Conservation (phyloP, 1,284 basidiomycete species). For the Tetrapyrgos nigripes region DNA sequence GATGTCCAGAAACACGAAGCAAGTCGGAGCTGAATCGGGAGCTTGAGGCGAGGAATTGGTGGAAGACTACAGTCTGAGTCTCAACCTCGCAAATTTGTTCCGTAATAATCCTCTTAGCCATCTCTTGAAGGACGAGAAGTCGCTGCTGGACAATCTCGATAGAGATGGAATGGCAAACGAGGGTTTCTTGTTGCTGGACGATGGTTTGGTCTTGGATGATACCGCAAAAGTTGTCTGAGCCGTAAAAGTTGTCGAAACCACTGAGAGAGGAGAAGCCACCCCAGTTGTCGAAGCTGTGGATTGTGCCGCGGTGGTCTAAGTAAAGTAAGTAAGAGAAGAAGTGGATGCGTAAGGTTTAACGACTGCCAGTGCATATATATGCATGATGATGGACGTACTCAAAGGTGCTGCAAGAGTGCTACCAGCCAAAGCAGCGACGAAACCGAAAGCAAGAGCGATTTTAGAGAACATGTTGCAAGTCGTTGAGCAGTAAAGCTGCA, state of each 20-base stretch:
- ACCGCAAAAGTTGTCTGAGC: constrained; percentile 22
- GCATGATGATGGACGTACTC: too few species aligned
- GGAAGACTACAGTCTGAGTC: constrained; percentile 28
- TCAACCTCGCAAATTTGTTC: too few species aligned
- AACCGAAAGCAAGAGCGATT: constrained; percentile 1
- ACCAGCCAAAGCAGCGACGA: too few species aligned
- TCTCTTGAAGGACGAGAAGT: too few species aligned
- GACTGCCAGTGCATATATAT: too few species aligned
- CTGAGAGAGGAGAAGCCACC: constrained; percentile 24
- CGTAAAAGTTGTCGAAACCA: constrained; percentile 26
- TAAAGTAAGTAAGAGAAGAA: not conserved
- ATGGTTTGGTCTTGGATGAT: constrained; percentile 11
- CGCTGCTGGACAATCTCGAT: too few species aligned
- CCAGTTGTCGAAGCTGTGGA: constrained; percentile 11
- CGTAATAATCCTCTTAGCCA: too few species aligned
- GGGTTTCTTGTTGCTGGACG: too few species aligned
- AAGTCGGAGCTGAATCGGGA: constrained; percentile 34
- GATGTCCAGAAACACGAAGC: too few species aligned
- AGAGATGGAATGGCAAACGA: too few species aligned
- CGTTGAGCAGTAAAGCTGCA: not conserved
- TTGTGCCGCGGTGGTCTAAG: constrained; percentile 1
- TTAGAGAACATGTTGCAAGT: constrained; percentile 10
- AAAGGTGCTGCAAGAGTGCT: constrained; percentile 9
- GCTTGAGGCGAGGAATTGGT: constrained; percentile 18
- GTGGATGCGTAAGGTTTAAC: not conserved